Conservation (phyloP, 169 alveolate species). For the Cryptosporidium muris region DNA sequence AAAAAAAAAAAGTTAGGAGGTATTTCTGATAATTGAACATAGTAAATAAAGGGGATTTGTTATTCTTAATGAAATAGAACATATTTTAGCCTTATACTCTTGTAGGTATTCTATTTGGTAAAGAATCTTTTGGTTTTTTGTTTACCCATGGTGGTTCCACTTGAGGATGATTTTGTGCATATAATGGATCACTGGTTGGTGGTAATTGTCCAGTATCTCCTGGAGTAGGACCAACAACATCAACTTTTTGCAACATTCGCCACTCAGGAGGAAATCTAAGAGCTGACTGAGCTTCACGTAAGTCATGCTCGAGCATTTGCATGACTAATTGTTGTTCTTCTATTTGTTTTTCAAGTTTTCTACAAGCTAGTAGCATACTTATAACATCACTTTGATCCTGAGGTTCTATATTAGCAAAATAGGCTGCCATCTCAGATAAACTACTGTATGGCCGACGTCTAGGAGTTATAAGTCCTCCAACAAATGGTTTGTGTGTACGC, state of each 20-base stretch:
- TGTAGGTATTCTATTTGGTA: constrained; percentile 45
- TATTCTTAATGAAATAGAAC: too few relatives aligned
- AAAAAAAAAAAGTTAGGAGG: too few relatives aligned
- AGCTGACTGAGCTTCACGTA: constrained; percentile 79
- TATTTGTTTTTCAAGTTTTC: constrained; percentile 82
- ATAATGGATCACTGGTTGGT: constrained; percentile 37
- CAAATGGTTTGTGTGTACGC: constrained; percentile 9
- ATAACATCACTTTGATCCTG: constrained; percentile 81
- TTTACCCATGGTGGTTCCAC: constrained; percentile 35
- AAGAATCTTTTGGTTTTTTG: constrained; percentile 40
- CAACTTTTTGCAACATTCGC: constrained; percentile 72
- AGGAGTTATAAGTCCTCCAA: constrained; percentile 61
- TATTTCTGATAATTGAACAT: too few relatives aligned
- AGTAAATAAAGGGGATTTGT: too few relatives aligned
- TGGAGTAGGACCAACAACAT: constrained; percentile 35
- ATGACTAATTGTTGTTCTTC: constrained; percentile 84
- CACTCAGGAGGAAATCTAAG: constrained; percentile 79
- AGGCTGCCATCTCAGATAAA: constrained; percentile 75
- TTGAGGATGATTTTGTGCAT: constrained; percentile 22
- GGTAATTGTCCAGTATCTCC: constrained; percentile 28
- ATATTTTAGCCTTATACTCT: not conserved
- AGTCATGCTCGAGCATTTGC: constrained; percentile 83
- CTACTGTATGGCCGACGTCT: constrained; percentile 76
- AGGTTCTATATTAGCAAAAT: constrained; percentile 74
- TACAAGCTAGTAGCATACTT: constrained; percentile 80